A percentile compares a stretch with the other conserved stretches of the same genome.
phyloP scores from a whole-genome alignment of 352 stramenopile species.

The Albugo candida region DNA sequence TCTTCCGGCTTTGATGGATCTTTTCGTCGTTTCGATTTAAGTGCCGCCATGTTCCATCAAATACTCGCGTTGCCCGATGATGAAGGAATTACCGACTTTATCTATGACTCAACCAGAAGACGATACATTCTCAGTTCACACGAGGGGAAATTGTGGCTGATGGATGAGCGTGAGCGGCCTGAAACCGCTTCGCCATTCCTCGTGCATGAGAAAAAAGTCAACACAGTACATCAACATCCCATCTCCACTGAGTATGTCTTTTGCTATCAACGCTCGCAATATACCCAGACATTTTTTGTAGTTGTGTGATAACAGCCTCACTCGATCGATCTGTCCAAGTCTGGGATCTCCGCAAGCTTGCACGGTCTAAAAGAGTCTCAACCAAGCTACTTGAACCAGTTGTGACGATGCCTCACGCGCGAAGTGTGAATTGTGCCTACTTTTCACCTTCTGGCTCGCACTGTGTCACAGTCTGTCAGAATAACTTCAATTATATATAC shows the following conservation, averaged over 20 bases:
- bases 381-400: conserved; percentile 9
- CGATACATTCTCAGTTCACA: conserved; percentile 40
- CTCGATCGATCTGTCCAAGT: conserved; percentile 62
- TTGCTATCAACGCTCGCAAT: neutral
- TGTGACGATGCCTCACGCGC: conserved; percentile 35
- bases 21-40: conserved; percentile 46
- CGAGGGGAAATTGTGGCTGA: conserved; percentile 27
- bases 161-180: conserved; percentile 25
- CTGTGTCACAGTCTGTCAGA: conserved; percentile 63
- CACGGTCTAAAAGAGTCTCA: conserved; percentile 13
- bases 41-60: conserved; percentile 24
- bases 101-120: neutral
- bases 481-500: conserved; percentile 66
- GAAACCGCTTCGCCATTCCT: conserved; percentile 16
- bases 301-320: conserved; percentile 55
- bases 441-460: conserved; percentile 50
- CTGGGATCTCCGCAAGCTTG: conserved; percentile 55
- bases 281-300: conserved; percentile 7
- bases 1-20: conserved; percentile 55
- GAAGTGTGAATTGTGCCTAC: conserved; percentile 77
- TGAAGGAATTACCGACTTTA: conserved; percentile 39
- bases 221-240: conserved; percentile 65
- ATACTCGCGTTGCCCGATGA: conserved; percentile 26
- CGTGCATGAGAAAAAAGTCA: conserved; percentile 74
- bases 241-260: conserved; percentile 29